These are phyloP conservation scores for Spinellus fusiger DNA, from an alignment of 192 early-diverging fungal genomes.

Conservation along the genomic window DNA sequence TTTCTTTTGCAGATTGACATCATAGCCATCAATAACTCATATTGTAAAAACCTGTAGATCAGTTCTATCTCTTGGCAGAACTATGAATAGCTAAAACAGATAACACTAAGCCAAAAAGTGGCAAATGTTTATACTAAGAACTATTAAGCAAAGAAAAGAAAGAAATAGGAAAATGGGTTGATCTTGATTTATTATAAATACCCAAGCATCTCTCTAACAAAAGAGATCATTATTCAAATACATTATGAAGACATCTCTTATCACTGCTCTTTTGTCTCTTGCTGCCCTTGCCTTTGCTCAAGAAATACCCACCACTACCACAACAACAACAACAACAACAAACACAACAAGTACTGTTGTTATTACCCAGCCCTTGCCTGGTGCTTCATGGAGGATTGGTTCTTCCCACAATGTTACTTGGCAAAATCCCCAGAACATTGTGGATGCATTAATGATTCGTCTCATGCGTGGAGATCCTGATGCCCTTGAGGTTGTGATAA, in stretches of 20 bases:
- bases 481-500: conserved; percentile 8
- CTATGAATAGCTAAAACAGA: too few relatives aligned
- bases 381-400: conserved; percentile 12
- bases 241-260: not conserved
- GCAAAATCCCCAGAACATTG: not conserved
- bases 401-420: conserved; percentile 9
- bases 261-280: not conserved
- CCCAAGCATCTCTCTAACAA: too few relatives aligned
- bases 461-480: conserved; percentile 16
- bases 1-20: too few relatives aligned
- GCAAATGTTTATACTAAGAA: too few relatives aligned
- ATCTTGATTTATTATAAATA: too few relatives aligned
- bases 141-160: too few relatives aligned
- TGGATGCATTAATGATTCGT: conserved; percentile 8
- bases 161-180: too few relatives aligned
- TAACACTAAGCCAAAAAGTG: too few relatives aligned
- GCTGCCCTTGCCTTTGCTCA: not conserved
- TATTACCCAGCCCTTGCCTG: conserved; percentile 13
- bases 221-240: not conserved
- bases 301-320: not conserved
- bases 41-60: too few relatives aligned
- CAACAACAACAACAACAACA: not conserved
- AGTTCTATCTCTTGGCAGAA: too few relatives aligned
- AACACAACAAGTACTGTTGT: not conserved
- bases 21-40: too few relatives aligned